Evolutionary conservation across 176 grass and related monocot species (phyloP), one percentile per base, ranked within the genome.

Genomic region (Oropetium thomaeum): DNA sequence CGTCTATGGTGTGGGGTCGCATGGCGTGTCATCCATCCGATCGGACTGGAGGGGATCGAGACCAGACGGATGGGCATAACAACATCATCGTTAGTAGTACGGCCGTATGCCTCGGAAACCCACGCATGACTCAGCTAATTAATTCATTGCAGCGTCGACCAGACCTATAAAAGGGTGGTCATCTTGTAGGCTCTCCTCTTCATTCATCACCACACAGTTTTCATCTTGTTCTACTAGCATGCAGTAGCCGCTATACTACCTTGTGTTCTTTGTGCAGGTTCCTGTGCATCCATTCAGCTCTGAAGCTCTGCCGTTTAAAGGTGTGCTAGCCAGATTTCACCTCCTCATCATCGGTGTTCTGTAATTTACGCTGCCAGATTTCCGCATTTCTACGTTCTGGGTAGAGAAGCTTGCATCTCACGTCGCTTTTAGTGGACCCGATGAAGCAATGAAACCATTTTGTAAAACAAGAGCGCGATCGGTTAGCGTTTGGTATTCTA

Each of bases 81-180:
- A 2, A 8, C 62, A 64, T 38, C 67, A 0, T 8, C 28, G 19
- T n/a, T n/a, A n/a, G n/a, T n/a, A n/a, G 44, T 33, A 22, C 29
- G 44, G 67, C 26, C 11, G 10, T 79, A n/a, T n/a, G 26, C 30
- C 28, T 28, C 7, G 55, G 78, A 61, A 80, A 49, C 30, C 6
- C 10, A 71, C 30, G 53, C 10, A 71, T n/a, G 53, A 37, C 5
- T 29, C 0, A 5, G 22, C 53, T 43, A 49, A n/a, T n/a, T n/a
- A n/a, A n/a, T 71, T 48, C 19, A 13, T 38, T 5, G 66, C 66
- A 14, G 15, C 22, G 55, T 30, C 17, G 17, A n/a, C n/a, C n/a
- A 28, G 53, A 66, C 66, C 77, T 79, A 58, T 57, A 69, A 67
- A 68, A 69, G 10, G 64, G 67, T 5, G 42, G 31, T n/a, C 27